Base-by-base conservation (phyloP, 306 rosid species). In the Cercis canadensis region DNA sequence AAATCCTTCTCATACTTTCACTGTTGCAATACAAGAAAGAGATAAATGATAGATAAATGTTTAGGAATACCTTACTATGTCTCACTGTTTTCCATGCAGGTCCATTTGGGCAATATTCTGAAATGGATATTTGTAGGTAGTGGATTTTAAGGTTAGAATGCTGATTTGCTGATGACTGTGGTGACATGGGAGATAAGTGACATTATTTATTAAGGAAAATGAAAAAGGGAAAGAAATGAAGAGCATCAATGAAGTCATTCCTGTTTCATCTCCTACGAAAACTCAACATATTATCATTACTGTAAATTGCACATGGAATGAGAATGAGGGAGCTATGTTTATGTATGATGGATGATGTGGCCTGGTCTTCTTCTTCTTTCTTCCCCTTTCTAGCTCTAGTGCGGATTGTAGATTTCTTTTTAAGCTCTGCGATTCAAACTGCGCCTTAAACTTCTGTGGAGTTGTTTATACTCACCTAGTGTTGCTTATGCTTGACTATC, bases 1-100 rank as follows among this genome's bases (percentile, higher is more conserved):
- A 56, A 32, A 33, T 32, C 18, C 19, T 66, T 39, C 60, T 49
- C 53, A 34, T 40, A 15, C 52, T 66, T 60, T 54, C 59, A 53
- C 59, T 80, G 51, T 62, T 62, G 57, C 46, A 58, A 65, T 58
- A 13, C 64, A 80, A 57, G 24, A 66, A 50, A n/a, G n/a, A 19
- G 36, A 70, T 61, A 65, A 74, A 50, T 65, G n/a, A n/a, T n/a
- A n/a, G n/a, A n/a, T n/a, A n/a, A n/a, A n/a, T n/a, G n/a, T n/a
- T n/a, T n/a, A n/a, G n/a, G n/a, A n/a, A n/a, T n/a, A n/a, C n/a
- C n/a, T n/a, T n/a, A n/a, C n/a, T n/a, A n/a, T n/a, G n/a, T n/a
- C n/a, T 69, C 37, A 57, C 57, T 75, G 8, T 79, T 33, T 78
- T 71, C 62, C 13, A 41, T 71, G 75, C 79, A 70, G 83, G 73